phyloP scores from a whole-genome alignment of 2,329 filamentous ascomycete species.

The Orbilia brochopaga region DNA sequence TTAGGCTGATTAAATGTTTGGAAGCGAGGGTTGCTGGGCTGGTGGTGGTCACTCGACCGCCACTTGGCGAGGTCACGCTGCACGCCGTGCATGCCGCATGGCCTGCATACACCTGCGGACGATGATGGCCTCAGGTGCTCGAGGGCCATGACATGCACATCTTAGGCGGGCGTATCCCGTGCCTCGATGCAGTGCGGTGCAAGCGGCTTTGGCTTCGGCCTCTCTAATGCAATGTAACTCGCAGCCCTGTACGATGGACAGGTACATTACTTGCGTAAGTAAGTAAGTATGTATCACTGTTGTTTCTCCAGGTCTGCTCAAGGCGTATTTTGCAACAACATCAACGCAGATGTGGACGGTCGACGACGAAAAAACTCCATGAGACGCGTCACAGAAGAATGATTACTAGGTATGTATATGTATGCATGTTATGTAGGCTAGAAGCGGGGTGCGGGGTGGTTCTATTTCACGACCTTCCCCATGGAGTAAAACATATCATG shows the following conservation, averaged over 20 bases:
- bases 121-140: constrained; percentile 6
- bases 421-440: background rate
- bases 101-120: background rate
- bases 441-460: no score
- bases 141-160: background rate
- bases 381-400: no score
- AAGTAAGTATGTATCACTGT: background rate
- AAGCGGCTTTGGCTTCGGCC: background rate
- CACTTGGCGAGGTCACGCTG: constrained; percentile 24
- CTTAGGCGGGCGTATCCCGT: background rate
- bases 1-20: background rate
- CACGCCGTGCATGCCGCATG: background rate
- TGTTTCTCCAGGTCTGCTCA: background rate
- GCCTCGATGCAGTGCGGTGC: background rate
- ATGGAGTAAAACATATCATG: constrained; percentile 20
- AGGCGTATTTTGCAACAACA: background rate
- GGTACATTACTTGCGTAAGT: no score
- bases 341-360: background rate
- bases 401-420: no score
- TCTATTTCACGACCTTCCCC: constrained; percentile 13
- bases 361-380: no score
- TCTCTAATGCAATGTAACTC: background rate
- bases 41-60: constrained; percentile 6
- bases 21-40: background rate
- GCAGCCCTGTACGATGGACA: no score